Conservation (phyloP, 2,329 filamentous ascomycete species). For the Incumbomyces lentus region DNA sequence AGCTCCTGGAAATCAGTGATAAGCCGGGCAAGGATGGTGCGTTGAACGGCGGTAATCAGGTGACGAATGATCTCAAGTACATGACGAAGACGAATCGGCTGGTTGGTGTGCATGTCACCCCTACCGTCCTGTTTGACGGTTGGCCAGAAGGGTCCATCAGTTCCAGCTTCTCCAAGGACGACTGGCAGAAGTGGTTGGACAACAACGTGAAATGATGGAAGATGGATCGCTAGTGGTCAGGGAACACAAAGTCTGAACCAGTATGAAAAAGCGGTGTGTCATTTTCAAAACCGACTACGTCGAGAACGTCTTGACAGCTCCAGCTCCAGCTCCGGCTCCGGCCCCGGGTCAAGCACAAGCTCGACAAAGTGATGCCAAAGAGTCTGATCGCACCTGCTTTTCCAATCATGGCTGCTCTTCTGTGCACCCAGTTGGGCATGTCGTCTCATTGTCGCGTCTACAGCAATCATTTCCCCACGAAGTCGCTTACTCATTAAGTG, state of each 20-base stretch:
- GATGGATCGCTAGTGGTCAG: background rate
- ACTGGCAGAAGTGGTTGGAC: constrained; percentile 78
- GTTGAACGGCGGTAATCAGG: constrained; percentile 68
- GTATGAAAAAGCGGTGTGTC: background rate
- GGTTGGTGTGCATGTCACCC: constrained; percentile 78
- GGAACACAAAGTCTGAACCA: background rate
- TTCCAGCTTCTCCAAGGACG: constrained; percentile 64
- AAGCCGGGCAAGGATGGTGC: constrained; percentile 56
- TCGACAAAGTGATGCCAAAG: background rate
- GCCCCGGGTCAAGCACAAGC: background rate
- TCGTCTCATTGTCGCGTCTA: background rate
- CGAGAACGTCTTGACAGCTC: background rate
- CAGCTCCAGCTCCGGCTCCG: background rate
- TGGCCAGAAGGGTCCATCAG: constrained; percentile 69
- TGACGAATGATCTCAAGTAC: constrained; percentile 77
- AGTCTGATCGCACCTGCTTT: background rate
- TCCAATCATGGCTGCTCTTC: constrained; percentile 2
- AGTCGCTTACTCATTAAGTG: background rate
- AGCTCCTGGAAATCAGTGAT: constrained; percentile 57
- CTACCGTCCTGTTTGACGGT: constrained; percentile 77
- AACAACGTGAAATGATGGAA: constrained; percentile 46
- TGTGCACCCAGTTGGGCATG: background rate
- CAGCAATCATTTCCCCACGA: background rate
- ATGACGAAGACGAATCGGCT: constrained; percentile 65
- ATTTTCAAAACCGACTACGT: background rate